Evolutionary conservation across 2,329 filamentous ascomycete species (phyloP).

Genomic region (Periconia sp.): DNA sequence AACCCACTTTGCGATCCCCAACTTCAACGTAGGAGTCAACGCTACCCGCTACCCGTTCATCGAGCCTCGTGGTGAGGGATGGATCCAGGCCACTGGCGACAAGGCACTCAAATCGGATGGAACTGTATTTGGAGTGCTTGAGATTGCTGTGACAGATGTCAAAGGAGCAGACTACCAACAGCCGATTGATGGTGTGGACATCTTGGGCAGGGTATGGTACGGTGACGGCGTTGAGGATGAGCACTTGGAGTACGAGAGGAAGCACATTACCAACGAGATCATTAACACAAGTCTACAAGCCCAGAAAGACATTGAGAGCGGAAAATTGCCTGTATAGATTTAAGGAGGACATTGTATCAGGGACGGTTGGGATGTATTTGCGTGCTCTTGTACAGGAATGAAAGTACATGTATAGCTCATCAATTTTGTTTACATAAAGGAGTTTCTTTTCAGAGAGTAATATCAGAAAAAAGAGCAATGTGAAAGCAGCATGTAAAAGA

Average conservation of each 20-base stretch:
- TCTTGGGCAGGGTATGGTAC: slow-evolving; percentile 6
- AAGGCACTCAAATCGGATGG: slow-evolving; percentile 7
- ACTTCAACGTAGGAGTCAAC: slow-evolving; percentile 1
- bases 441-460: too few species aligned
- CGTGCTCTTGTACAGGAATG: not conserved
- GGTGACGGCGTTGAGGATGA: slow-evolving; percentile 8
- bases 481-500: too few species aligned
- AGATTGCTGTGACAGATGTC: slow-evolving; percentile 5
- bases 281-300: slow-evolving; percentile 4
- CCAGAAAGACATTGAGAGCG: slow-evolving; percentile 3
- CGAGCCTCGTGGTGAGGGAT: not conserved
- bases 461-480: too few species aligned
- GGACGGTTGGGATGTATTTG: too few species aligned
- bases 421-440: too few species aligned
- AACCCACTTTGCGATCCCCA: slow-evolving; percentile 6
- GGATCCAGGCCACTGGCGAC: slow-evolving; percentile 2
- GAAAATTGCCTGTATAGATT: not conserved
- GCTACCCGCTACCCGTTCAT: slow-evolving; percentile 2
- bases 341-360: not conserved
- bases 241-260: slow-evolving; percentile 6
- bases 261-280: slow-evolving; percentile 7
- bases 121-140: slow-evolving; percentile 6
- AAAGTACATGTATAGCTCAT: not conserved
- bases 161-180: slow-evolving; percentile 3
- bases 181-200: slow-evolving; percentile 2